A percentile compares a stretch with the other conserved stretches of the same genome.
phyloP scores from a whole-genome alignment of 2,329 filamentous ascomycete genomes.

The Ophiobolus disseminans region DNA sequence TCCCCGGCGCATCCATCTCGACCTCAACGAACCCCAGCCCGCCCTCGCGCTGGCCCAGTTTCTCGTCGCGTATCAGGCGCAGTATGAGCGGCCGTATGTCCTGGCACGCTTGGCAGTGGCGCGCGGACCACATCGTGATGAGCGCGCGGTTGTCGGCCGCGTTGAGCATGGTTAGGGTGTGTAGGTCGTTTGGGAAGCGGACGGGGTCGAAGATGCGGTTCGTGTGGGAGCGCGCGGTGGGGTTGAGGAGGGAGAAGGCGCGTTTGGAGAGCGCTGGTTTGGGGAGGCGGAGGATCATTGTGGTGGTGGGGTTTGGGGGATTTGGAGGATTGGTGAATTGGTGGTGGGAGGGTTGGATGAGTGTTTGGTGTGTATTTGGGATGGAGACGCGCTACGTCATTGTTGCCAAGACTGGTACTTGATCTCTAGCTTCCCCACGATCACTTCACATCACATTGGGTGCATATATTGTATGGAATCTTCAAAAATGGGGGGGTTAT shows the following conservation, averaged over 20 bases:
- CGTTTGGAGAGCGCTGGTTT: constrained; percentile 5
- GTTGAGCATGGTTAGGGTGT: constrained; percentile 57
- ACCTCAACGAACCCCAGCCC: constrained; percentile 58
- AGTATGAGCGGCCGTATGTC: constrained; percentile 52
- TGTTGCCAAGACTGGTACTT: neutral
- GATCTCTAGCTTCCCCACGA: too few relatives aligned
- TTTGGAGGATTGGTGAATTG: neutral
- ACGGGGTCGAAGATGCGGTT: constrained; percentile 51
- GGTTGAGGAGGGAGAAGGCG: constrained; percentile 24
- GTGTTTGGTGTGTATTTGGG: neutral
- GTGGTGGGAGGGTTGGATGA: neutral
- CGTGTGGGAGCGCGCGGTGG: constrained; percentile 20
- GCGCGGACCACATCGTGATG: constrained; percentile 59
- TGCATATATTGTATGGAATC: neutral
- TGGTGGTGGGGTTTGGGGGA: neutral
- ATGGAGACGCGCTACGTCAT: neutral
- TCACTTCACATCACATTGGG: neutral
- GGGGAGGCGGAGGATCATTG: neutral
- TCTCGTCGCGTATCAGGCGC: constrained; percentile 53
- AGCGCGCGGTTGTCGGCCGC: constrained; percentile 54
- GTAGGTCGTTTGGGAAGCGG: constrained; percentile 56
- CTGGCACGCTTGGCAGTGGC: constrained; percentile 56
- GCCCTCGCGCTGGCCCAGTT: constrained; percentile 54
- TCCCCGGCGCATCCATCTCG: constrained; percentile 55
- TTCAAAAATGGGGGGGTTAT: too few relatives aligned